A percentile compares a stretch with the other conserved stretches of the same genome.
phyloP scores from a whole-genome alignment of 129 eudicot genomes.

The Rutidosis leptorrhynchoides region DNA sequence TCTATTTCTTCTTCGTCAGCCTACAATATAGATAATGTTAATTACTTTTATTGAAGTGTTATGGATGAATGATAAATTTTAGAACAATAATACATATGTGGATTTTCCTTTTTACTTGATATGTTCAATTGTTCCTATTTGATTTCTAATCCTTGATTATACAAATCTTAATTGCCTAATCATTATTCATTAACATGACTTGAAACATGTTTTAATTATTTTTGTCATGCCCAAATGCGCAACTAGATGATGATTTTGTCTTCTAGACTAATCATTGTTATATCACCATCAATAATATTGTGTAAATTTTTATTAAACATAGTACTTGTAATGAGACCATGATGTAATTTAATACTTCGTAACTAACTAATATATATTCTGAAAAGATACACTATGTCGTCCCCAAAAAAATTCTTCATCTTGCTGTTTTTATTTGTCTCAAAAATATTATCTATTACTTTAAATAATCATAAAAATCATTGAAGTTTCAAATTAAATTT shows the following conservation, averaged over 20 bases:
- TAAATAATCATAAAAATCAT: too few relatives aligned
- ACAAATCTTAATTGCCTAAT: neutral
- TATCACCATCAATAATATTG: constrained; percentile 1
- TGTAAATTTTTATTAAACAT: neutral
- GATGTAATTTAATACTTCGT: too few relatives aligned
- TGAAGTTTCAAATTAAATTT: too few relatives aligned
- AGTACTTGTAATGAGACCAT: too few relatives aligned
- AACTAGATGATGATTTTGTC: neutral
- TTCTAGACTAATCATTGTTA: neutral
- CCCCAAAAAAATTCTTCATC: too few relatives aligned
- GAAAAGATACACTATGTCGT: too few relatives aligned
- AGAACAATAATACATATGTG: neutral
- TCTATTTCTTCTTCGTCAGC: constrained; percentile 43
- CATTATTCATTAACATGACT: neutral
- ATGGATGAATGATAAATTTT: neutral
- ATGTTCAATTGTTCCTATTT: neutral
- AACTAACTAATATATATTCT: too few relatives aligned
- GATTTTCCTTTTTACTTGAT: too few relatives aligned
- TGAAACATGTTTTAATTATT: neutral
- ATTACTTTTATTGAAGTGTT: neutral
- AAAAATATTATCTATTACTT: too few relatives aligned
- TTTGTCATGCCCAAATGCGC: neutral
- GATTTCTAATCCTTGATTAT: neutral
- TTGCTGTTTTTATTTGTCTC: too few relatives aligned
- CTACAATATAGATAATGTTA: constrained; percentile 13